These are phyloP conservation scores for Kodamaea fungicola DNA, from an alignment of 1,139 yeast species.

Conservation along the genomic window DNA sequence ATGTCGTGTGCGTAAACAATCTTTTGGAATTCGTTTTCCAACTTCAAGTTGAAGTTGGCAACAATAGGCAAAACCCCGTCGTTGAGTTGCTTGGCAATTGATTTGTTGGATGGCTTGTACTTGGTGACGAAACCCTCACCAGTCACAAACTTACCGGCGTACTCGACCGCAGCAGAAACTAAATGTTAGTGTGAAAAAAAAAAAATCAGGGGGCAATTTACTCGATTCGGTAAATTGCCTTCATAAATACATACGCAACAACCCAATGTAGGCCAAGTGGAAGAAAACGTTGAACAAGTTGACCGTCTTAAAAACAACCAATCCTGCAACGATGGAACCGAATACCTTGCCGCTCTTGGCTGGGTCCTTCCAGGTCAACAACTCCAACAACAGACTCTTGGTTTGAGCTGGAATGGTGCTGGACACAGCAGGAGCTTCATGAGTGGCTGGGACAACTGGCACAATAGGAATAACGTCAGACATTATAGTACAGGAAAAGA, in stretches of 20 bases:
- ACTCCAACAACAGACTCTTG: slow-evolving; percentile 16
- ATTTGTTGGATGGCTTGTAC: slow-evolving; percentile 48
- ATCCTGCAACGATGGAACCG: slow-evolving; percentile 56
- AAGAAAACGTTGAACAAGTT: slow-evolving; percentile 68
- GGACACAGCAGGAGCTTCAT: slow-evolving; percentile 1
- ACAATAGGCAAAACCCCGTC: slow-evolving; percentile 40
- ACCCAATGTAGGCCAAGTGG: slow-evolving; percentile 47
- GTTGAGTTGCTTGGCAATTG: slow-evolving; percentile 41
- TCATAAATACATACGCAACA: slow-evolving; percentile 37
- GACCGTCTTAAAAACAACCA: slow-evolving; percentile 65
- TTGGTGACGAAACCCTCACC: slow-evolving; percentile 73
- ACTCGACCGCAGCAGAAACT: slow-evolving; percentile 67
- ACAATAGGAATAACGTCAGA: slow-evolving; percentile 11
- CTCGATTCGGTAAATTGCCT: background rate
- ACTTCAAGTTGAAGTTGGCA: slow-evolving; percentile 37
- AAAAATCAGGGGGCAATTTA: background rate
- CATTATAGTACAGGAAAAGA: slow-evolving; percentile 7
- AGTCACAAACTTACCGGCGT: slow-evolving; percentile 58
- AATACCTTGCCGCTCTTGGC: slow-evolving; percentile 72
- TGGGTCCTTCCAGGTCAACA: slow-evolving; percentile 85
- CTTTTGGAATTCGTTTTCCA: slow-evolving; percentile 53
- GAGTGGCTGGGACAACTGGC: slow-evolving; percentile 7
- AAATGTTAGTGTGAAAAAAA: slow-evolving; percentile 16
- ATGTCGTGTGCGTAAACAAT: slow-evolving; percentile 65
- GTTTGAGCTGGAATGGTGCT: background rate